Conservation (phyloP, 164 flowering plant genomes). For the Dillenia suffruticosa region DNA sequence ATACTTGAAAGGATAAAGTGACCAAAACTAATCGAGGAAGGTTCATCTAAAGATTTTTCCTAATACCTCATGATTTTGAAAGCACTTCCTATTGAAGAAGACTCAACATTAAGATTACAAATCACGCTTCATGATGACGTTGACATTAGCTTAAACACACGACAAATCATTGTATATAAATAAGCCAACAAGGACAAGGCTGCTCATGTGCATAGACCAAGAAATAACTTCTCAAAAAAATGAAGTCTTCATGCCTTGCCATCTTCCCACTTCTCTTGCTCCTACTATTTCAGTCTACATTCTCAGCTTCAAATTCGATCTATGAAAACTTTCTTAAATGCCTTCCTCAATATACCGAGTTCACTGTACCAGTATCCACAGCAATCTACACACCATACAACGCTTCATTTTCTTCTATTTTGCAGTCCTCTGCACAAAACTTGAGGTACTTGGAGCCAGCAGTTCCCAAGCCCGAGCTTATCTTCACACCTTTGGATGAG, state of each 20-base stretch:
- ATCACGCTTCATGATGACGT: too few relatives aligned
- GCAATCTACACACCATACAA: constrained; percentile 15
- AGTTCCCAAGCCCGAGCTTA: constrained; percentile 14
- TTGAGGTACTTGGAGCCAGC: constrained; percentile 14
- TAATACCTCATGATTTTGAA: too few relatives aligned
- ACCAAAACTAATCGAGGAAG: too few relatives aligned
- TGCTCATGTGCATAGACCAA: too few relatives aligned
- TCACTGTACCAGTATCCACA: constrained; percentile 1
- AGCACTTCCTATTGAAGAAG: too few relatives aligned
- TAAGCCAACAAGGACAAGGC: too few relatives aligned
- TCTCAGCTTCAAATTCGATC: constrained; percentile 3
- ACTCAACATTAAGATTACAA: too few relatives aligned
- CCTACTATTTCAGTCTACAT: constrained; percentile 8
- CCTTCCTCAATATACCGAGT: constrained; percentile 5
- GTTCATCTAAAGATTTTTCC: too few relatives aligned
- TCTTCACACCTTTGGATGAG: constrained; percentile 20
- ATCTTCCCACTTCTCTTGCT: background rate
- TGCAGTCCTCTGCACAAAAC: constrained; percentile 21
- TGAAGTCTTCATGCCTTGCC: constrained; percentile 1
- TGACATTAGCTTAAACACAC: too few relatives aligned
- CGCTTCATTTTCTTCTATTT: constrained; percentile 13
- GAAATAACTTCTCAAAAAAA: background rate
- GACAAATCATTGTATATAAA: too few relatives aligned
- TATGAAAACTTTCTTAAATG: constrained; percentile 13
- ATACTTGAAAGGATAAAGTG: too few relatives aligned